Evolutionary conservation across 1,284 basidiomycete genomes (phyloP).

Genomic region (Cutaneotrichosporon curvatum): DNA sequence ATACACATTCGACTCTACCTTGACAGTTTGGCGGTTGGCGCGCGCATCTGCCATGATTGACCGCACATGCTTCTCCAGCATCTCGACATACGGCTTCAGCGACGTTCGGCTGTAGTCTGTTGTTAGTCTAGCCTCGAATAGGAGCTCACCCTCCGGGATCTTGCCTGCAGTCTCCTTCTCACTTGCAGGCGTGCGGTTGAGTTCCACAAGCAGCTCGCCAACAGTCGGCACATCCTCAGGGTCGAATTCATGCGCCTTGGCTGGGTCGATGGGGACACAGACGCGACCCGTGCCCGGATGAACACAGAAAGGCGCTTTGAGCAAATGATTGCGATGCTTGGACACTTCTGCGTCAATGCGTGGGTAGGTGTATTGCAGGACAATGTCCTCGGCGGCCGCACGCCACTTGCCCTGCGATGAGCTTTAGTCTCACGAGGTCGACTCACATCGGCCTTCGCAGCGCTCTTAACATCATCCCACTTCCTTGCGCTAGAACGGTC

Average conservation of each 20-base stretch:
- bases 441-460: background rate
- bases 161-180: constrained; percentile 4
- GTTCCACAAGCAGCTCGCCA: constrained; percentile 68
- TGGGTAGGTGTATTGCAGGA: constrained; percentile 93
- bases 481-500: constrained; percentile 57
- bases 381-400: constrained; percentile 68
- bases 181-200: constrained; percentile 45
- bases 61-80: constrained; percentile 68
- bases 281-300: constrained; percentile 88
- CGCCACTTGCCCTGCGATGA: constrained; percentile 28
- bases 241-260: constrained; percentile 71
- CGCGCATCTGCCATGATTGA: constrained; percentile 46
- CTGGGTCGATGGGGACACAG: constrained; percentile 86
- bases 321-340: constrained; percentile 93
- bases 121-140: background rate
- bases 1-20: constrained; percentile 32
- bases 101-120: constrained; percentile 51
- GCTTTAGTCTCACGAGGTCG: background rate
- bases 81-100: constrained; percentile 79
- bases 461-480: constrained; percentile 59
- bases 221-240: constrained; percentile 82
- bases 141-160: constrained; percentile 9
- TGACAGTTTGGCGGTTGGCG: constrained; percentile 11
- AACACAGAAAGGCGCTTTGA: constrained; percentile 95
- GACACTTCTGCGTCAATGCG: constrained; percentile 95